Percentiles rank a stretch among this genome's conserved stretches.
These are phyloP conservation scores for Thielaviopsis cerberus DNA, from an alignment of 2,329 filamentous ascomycete genomes.

Conservation along the genomic window DNA sequence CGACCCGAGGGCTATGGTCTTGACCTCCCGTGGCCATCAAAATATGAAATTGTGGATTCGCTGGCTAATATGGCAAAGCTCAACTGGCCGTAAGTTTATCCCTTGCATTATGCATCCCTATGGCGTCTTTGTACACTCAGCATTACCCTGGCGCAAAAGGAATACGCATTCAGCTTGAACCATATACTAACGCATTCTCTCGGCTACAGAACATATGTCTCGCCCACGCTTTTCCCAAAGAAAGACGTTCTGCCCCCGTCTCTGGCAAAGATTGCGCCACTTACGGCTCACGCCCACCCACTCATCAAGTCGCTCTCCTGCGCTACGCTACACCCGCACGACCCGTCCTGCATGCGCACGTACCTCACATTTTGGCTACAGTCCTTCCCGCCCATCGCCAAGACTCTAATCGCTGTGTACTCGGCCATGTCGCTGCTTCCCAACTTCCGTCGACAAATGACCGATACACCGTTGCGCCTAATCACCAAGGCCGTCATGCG, in stretches of 20 bases:
- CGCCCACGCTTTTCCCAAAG: slow-evolving; percentile 69
- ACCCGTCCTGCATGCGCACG: slow-evolving; percentile 74
- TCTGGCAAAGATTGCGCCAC: slow-evolving; percentile 51
- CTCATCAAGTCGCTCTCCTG: slow-evolving; percentile 73
- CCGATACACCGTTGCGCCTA: slow-evolving; percentile 49
- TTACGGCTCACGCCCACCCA: slow-evolving; percentile 72
- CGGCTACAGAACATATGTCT: slow-evolving; percentile 48
- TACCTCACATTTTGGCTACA: slow-evolving; percentile 75
- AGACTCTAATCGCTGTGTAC: slow-evolving; percentile 61
- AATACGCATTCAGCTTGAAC: slow-evolving; percentile 9
- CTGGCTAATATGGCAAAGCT: slow-evolving; percentile 64
- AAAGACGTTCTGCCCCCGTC: slow-evolving; percentile 46
- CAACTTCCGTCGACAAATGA: slow-evolving; percentile 43
- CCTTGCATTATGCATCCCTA: background rate
- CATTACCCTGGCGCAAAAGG: background rate
- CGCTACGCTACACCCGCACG: slow-evolving; percentile 68
- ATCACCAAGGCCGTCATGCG: slow-evolving; percentile 41
- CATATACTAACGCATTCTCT: slow-evolving; percentile 9
- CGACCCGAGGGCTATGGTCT: slow-evolving; percentile 51
- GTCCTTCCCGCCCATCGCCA: slow-evolving; percentile 60
- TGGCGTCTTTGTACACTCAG: background rate
- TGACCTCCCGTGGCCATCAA: slow-evolving; percentile 52
- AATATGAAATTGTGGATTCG: slow-evolving; percentile 60
- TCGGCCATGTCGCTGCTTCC: slow-evolving; percentile 48
- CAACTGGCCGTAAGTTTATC: slow-evolving; percentile 57